Evolutionary conservation across 345 rosid species (phyloP), one percentile per base, ranked within the genome.

Genomic region (Anastatica hierochuntica): DNA sequence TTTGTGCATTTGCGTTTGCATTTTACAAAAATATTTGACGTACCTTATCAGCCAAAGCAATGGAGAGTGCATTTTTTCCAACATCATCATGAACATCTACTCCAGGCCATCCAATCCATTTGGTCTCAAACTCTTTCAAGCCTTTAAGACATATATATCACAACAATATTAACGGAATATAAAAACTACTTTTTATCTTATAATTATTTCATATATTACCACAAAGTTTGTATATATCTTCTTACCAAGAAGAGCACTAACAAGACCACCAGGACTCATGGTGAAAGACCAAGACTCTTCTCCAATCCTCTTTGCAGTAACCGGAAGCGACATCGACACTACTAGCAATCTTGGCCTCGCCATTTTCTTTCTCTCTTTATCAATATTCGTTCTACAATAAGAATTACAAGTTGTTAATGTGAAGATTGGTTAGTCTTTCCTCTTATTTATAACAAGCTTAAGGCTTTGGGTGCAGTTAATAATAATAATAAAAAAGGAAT

Each of bases 61-160:
- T 82, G 16, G 76, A 83, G 11, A 94, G 88, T 50, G 99, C 94
- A 54, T 68, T 76, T 76, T 88, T 97, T 8, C 99, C 99, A 54
- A 74, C 76, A 60, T 85, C 90, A 64, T 94, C 99, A 5, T 97
- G 95, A 49, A 94, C 99, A 74, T 94, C 85, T 14, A 94, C 99
- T 8, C 99, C 99, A 51, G 99, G 97, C 99, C 97, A 94, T 37
- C 99, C 99, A 45, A 94, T 94, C 99, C 99, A 94, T 71, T 88
- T 88, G 11, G 97, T 95, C 66, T 94, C 99, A 46, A 94, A 85
- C 43, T 82, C 99, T 77, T 94, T 94, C 15, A 94, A 95, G 67
- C 99, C 98, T 88, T 73, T 44, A n/a, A n/a, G n/a, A n/a, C n/a
- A n/a, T n/a, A n/a, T n/a, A n/a, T n/a, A n/a, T n/a, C n/a, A n/a